Evolutionary conservation across 2,329 filamentous ascomycete genomes (phyloP).

Genomic region (Mariannaea sp.): DNA sequence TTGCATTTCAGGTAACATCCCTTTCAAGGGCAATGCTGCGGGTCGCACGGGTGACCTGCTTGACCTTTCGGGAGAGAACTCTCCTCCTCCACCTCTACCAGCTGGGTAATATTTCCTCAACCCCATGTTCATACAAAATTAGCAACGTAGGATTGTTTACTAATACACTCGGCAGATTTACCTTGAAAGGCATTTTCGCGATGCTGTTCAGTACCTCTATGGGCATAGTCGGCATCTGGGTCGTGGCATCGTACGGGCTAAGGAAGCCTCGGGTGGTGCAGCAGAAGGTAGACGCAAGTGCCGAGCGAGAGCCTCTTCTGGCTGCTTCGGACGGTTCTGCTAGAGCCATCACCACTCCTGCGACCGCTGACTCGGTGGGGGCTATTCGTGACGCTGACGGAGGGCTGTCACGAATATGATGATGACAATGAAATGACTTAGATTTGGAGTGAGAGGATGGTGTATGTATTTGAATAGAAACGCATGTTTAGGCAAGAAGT

Average conservation of each 20-base stretch:
- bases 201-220: slow-evolving; percentile 72
- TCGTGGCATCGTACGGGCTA: slow-evolving; percentile 69
- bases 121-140: too few species aligned
- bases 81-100: slow-evolving; percentile 60
- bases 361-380: neutral
- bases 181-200: slow-evolving; percentile 71
- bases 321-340: slow-evolving; percentile 15
- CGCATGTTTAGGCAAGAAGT: slow-evolving; percentile 1
- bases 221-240: slow-evolving; percentile 69
- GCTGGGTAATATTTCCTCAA: slow-evolving; percentile 55
- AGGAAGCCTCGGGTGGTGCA: slow-evolving; percentile 15
- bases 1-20: slow-evolving; percentile 58
- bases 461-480: slow-evolving; percentile 6
- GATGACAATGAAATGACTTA: neutral
- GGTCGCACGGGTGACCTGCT: slow-evolving; percentile 68
- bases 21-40: slow-evolving; percentile 72
- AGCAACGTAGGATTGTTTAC: too few species aligned
- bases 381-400: neutral
- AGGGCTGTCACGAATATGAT: slow-evolving; percentile 2
- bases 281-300: slow-evolving; percentile 22
- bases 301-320: slow-evolving; percentile 33
- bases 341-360: neutral
- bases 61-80: slow-evolving; percentile 66
- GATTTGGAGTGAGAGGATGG: neutral
- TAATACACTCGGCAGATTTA: slow-evolving; percentile 56